Percentiles rank a stretch among this genome's conserved stretches.
phyloP scores from a whole-genome alignment of 1,284 basidiomycete species.

The Ustilago lituana region DNA sequence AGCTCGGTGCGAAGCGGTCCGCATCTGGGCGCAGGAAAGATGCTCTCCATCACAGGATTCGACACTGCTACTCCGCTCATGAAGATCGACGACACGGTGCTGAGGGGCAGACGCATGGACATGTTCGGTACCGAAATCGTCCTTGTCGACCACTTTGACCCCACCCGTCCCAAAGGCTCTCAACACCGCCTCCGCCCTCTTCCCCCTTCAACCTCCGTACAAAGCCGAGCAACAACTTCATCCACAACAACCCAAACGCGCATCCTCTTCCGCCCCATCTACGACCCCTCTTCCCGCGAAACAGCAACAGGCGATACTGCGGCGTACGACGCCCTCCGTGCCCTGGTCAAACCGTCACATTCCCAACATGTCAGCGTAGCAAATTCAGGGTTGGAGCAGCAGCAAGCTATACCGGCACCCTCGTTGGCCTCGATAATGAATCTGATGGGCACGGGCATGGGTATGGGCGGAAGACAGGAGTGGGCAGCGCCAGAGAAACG shows the following conservation, averaged over 20 bases:
- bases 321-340: background rate
- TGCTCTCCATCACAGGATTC: constrained; percentile 36
- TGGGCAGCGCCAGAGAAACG: background rate
- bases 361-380: background rate
- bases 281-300: constrained; percentile 26
- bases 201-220: background rate
- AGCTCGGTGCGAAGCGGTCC: too few relatives aligned
- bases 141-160: constrained; percentile 25
- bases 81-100: constrained; percentile 36
- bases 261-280: constrained; percentile 30
- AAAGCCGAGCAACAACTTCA: background rate
- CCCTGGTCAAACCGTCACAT: background rate
- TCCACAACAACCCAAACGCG: constrained; percentile 17
- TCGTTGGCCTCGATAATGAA: background rate
- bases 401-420: too few relatives aligned
- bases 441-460: too few relatives aligned
- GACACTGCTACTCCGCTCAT: constrained; percentile 26
- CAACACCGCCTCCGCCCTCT: constrained; percentile 31
- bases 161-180: constrained; percentile 4
- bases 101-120: constrained; percentile 21
- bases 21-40: constrained; percentile 24
- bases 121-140: constrained; percentile 40
- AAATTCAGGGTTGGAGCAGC: too few relatives aligned
- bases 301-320: background rate
- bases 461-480: background rate